Evolutionary conservation across 768 basidiomycete genomes (phyloP).

Genomic region (Amanita pallidorosea): DNA sequence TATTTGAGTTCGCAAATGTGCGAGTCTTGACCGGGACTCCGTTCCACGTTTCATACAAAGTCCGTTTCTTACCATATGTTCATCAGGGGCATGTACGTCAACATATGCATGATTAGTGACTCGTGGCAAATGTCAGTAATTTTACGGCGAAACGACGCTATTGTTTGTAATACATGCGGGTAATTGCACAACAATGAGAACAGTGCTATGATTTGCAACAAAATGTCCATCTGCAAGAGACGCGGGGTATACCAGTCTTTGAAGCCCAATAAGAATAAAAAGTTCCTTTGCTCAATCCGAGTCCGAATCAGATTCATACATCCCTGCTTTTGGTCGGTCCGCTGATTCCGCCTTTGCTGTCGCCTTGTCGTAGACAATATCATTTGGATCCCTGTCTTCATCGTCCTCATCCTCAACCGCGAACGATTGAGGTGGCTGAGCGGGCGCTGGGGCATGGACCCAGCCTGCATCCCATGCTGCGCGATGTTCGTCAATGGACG

Average conservation of each 20-base stretch:
- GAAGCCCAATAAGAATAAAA: background rate
- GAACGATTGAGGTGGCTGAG: background rate
- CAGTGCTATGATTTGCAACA: background rate
- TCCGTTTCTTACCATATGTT: no score
- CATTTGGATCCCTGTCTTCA: conserved; percentile 22
- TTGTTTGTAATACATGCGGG: background rate
- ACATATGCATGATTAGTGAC: background rate
- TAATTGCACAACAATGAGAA: background rate
- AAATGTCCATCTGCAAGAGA: background rate
- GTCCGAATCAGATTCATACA: conserved; percentile 5
- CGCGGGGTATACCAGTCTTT: background rate
- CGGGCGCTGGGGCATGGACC: background rate
- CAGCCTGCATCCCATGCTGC: conserved; percentile 9
- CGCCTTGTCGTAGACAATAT: conserved; percentile 7
- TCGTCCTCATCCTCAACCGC: conserved; percentile 13
- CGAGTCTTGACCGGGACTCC: no score
- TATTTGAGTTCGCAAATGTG: no score
- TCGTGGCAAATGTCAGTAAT: background rate
- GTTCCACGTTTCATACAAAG: no score
- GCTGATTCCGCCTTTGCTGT: background rate
- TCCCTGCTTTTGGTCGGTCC: background rate
- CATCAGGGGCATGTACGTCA: no score
- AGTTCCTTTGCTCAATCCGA: background rate
- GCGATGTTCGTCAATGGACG: conserved; percentile 35
- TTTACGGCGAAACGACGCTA: background rate